Evolutionary conservation across 2,329 filamentous ascomycete genomes (phyloP).

Genomic region (Ophiostoma quercus): DNA sequence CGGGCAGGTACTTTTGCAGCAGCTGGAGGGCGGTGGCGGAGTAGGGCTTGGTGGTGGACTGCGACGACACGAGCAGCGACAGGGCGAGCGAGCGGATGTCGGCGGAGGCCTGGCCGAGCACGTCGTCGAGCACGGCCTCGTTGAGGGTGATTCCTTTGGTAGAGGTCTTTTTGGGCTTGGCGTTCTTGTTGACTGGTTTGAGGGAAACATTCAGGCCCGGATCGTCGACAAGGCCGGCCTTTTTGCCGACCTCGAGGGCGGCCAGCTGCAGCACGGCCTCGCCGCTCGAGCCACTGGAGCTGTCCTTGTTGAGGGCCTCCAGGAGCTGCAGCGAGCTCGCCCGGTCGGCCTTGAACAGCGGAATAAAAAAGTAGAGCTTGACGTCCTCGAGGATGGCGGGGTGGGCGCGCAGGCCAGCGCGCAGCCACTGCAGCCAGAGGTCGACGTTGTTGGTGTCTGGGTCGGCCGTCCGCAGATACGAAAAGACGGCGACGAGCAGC

Average conservation of each 20-base stretch:
- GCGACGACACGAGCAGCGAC: constrained; percentile 71
- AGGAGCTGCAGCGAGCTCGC: constrained; percentile 52
- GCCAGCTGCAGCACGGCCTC: constrained; percentile 58
- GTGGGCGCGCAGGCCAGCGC: constrained; percentile 45
- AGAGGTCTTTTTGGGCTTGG: neutral
- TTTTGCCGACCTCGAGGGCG: constrained; percentile 66
- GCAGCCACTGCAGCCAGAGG: constrained; percentile 54
- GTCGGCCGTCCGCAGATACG: constrained; percentile 38
- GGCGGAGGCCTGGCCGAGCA: constrained; percentile 53
- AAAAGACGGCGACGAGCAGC: constrained; percentile 54
- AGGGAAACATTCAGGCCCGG: constrained; percentile 36
- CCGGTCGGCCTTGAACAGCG: constrained; percentile 56
- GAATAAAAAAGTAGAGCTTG: constrained; percentile 59
- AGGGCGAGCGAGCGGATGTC: constrained; percentile 73
- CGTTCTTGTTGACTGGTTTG: constrained; percentile 21
- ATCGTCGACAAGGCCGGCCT: constrained; percentile 63
- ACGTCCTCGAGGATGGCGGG: constrained; percentile 54
- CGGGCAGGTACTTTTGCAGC: constrained; percentile 60
- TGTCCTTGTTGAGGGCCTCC: constrained; percentile 41
- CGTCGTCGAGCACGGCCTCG: constrained; percentile 44
- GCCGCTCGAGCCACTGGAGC: constrained; percentile 35
- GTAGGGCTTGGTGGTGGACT: constrained; percentile 68
- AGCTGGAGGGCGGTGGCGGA: constrained; percentile 56
- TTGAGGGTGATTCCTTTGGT: constrained; percentile 34
- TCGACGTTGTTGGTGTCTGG: constrained; percentile 36